phyloP scores from a whole-genome alignment of 768 basidiomycete genomes.

The Omphalotus guepiniiformis region DNA sequence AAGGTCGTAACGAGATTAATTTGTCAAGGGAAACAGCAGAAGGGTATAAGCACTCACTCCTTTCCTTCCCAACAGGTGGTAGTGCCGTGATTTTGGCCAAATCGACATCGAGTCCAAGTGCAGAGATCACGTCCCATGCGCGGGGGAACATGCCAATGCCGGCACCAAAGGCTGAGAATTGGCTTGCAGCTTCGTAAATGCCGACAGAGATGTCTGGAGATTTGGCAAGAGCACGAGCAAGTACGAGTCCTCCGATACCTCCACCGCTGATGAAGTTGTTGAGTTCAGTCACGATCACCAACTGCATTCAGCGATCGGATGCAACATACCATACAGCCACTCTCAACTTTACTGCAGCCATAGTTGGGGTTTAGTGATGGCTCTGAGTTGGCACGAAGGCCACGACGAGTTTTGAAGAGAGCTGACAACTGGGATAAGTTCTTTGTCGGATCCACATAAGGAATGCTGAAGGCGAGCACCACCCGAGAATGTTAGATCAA shows the following conservation, averaged over 20 bases:
- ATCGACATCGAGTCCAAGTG: slow-evolving; percentile 36
- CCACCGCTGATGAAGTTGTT: slow-evolving; percentile 22
- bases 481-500: slow-evolving; percentile 6
- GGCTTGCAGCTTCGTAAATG: slow-evolving; percentile 40
- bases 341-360: slow-evolving; percentile 6
- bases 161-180: slow-evolving; percentile 40
- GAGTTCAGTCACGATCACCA: background rate
- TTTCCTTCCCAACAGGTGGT: slow-evolving; percentile 22
- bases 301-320: slow-evolving; percentile 3
- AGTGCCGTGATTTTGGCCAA: slow-evolving; percentile 19
- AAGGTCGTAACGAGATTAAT: slow-evolving; percentile 9
- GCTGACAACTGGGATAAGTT: no score
- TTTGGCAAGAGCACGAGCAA: slow-evolving; percentile 23
- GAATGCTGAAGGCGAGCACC: no score
- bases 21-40: slow-evolving; percentile 11
- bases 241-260: slow-evolving; percentile 28
- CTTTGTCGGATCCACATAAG: slow-evolving; percentile 8
- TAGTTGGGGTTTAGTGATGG: background rate
- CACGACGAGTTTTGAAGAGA: no score
- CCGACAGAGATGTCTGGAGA: slow-evolving; percentile 36
- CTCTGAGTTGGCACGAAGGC: no score
- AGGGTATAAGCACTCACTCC: slow-evolving; percentile 14
- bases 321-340: slow-evolving; percentile 13
- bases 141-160: slow-evolving; percentile 41
- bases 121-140: slow-evolving; percentile 36